Percentiles rank a stretch among this genome's conserved stretches.
Evolutionary conservation across 306 rosid species (phyloP).

Genomic region (Alnus rubra): DNA sequence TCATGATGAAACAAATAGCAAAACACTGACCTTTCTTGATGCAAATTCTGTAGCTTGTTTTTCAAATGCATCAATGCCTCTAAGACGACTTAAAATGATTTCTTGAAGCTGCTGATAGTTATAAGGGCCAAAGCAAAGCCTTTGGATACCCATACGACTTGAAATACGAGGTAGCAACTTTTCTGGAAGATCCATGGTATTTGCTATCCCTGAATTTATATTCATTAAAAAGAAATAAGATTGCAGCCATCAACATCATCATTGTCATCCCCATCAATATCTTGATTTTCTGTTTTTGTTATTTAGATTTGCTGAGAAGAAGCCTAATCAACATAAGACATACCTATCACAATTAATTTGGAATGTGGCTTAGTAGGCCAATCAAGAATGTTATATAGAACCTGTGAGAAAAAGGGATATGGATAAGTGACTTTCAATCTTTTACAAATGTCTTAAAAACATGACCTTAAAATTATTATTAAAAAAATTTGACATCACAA

Average conservation of each 20-base stretch:
- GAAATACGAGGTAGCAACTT: constrained; percentile 98
- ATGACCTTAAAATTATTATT: neutral
- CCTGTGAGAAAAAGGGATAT: constrained; percentile 43
- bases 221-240: constrained; percentile 25
- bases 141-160: constrained; percentile 95
- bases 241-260: constrained; percentile 22
- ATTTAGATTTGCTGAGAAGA: neutral
- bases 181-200: constrained; percentile 98
- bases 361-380: constrained; percentile 97
- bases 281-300: constrained; percentile 16
- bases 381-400: constrained; percentile 90
- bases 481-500: constrained; percentile 24
- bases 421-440: constrained; percentile 10
- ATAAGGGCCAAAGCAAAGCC: constrained; percentile 98
- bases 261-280: constrained; percentile 7
- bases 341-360: constrained; percentile 88
- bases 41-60: constrained; percentile 85
- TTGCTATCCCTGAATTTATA: constrained; percentile 79
- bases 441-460: neutral
- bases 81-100: constrained; percentile 82
- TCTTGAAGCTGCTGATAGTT: constrained; percentile 91
- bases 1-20: constrained; percentile 23
- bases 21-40: constrained; percentile 68
- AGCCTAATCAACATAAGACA: neutral
- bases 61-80: constrained; percentile 84